Base-by-base conservation (phyloP, 106 monocot genomes). In the Acorus gramineus region DNA sequence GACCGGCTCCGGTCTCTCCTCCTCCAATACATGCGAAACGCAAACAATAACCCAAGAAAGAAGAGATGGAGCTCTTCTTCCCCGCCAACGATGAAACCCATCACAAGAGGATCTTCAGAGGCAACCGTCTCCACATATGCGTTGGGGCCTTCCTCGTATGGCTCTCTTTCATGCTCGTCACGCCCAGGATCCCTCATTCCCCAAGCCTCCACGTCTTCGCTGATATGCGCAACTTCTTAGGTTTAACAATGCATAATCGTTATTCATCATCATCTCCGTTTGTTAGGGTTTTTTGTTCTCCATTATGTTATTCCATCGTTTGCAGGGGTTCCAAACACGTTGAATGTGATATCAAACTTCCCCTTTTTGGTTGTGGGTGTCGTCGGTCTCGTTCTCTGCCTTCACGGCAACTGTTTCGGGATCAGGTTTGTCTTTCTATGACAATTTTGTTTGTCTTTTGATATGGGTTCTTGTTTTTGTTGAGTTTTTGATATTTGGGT, bases 191-290 rank as follows among this genome's bases (percentile, higher is more conserved):
- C 66, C 75, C 77, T 47, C 86, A 86, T 69, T 78, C 86, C 42
- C 83, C 75, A 11, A 52, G 55, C 62, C 84, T 82, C 71, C 93
- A 94, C 79, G 46, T 81, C 50, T 94, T 84, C 70, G 93, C 93
- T 45, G 93, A 89, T 65, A 89, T 86, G 93, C 89, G 86, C 71
- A 94, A 89, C 76, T 68, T 93, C 57, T 51, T 93, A 7, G 92
- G 84, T 78, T 11, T 11, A 59, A 6, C 7, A 7, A 50, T 7
- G n/a, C n/a, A n/a, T n/a, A n/a, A n/a, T n/a, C n/a, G n/a, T n/a
- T n/a, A n/a, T n/a, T n/a, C n/a, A n/a, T 62, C 52, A n/a, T 11
- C 50, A 13, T 56, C 28, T 55, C 50, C 56, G 44, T 60, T 7
- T 4, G 7, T 47, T 11, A 42, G 50, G 14, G 10, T 66, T 10